A percentile compares a stretch with the other conserved stretches of the same genome.
Conservation (phyloP, 257 asterid species). For the Salvia rosmarinus region DNA sequence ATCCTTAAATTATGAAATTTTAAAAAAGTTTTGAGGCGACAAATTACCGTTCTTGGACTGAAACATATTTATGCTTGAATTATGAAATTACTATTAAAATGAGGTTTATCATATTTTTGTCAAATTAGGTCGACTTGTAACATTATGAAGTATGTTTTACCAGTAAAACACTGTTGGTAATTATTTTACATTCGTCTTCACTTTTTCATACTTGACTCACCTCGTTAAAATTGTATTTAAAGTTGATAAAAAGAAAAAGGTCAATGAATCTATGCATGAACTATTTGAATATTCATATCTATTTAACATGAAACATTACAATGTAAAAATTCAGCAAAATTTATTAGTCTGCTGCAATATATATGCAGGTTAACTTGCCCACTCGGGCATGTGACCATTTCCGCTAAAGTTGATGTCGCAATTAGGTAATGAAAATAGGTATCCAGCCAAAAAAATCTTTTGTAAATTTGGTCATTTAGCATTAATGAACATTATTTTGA, state of each 20-base stretch:
- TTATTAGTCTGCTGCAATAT: background rate
- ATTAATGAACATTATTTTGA: background rate
- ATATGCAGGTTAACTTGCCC: background rate
- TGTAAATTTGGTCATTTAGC: background rate
- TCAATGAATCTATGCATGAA: no score
- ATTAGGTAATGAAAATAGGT: background rate
- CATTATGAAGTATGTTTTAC: no score
- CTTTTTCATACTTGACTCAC: no score
- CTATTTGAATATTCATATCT: no score
- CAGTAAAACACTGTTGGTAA: no score
- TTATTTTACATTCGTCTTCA: no score
- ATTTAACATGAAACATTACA: no score
- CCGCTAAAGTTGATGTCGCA: background rate
- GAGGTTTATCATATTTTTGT: background rate
- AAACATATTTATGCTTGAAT: background rate
- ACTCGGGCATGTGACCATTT: background rate
- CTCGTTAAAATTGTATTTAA: no score
- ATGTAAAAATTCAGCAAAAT: background rate
- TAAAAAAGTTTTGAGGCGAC: background rate
- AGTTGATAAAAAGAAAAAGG: no score
- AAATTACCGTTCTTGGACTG: background rate
- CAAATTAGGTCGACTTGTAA: background rate
- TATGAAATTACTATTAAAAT: background rate
- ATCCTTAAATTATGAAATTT: background rate
- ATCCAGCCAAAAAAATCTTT: background rate